Evolutionary conservation across 805 yeast species (phyloP).

Genomic region (Huiozyma naganishii): DNA sequence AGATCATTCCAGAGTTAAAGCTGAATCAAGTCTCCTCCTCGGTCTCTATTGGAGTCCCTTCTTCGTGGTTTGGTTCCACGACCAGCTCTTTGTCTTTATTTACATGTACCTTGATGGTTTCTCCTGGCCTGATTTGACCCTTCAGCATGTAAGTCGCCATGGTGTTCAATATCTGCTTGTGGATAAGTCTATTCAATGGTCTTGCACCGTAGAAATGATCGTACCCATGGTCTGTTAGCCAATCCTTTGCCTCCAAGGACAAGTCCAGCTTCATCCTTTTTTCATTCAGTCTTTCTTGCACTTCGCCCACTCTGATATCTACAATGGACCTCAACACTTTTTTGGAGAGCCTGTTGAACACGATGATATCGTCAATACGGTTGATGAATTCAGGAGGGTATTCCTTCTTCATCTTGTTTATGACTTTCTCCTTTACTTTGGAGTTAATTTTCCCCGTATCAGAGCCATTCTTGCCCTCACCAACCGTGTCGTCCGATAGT

Average conservation of each 20-base stretch:
- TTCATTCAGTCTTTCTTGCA: constrained; percentile 65
- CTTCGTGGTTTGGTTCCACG: constrained; percentile 39
- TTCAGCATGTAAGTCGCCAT: constrained; percentile 70
- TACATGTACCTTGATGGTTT: constrained; percentile 42
- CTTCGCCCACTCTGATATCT: constrained; percentile 72
- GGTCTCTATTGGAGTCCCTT: constrained; percentile 20
- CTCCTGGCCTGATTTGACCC: constrained; percentile 60
- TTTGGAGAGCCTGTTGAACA: constrained; percentile 83
- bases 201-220: constrained; percentile 92
- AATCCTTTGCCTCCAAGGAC: constrained; percentile 53
- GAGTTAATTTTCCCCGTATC: constrained; percentile 41
- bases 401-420: constrained; percentile 53
- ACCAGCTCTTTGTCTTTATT: constrained; percentile 31
- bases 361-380: constrained; percentile 86
- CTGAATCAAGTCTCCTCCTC: constrained; percentile 10
- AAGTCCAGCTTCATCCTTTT: constrained; percentile 60
- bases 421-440: constrained; percentile 45
- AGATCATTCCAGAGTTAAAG: not conserved
- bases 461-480: constrained; percentile 43
- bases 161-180: constrained; percentile 76
- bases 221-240: constrained; percentile 80
- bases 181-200: constrained; percentile 85
- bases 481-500: constrained; percentile 45
- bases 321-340: constrained; percentile 67
- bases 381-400: constrained; percentile 95